Evolutionary conservation across 1,284 basidiomycete genomes (phyloP).

Genomic region (Irpex lacteus): DNA sequence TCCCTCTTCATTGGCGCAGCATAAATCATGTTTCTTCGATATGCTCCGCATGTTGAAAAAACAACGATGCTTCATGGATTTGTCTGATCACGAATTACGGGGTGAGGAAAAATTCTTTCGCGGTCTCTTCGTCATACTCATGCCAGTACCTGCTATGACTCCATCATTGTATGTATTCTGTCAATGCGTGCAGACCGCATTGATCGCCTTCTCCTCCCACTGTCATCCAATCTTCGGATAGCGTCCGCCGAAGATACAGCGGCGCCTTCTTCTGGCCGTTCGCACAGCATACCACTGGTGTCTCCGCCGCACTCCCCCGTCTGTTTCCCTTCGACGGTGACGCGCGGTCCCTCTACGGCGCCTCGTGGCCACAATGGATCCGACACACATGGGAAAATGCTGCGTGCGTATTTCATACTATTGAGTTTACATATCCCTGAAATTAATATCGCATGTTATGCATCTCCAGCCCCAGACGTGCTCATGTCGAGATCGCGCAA

Average conservation of each 20-base stretch:
- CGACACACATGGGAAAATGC: conserved; percentile 6
- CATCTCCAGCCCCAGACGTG: conserved; percentile 12
- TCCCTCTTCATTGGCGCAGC: conserved; percentile 6
- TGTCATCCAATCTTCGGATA: conserved; percentile 11
- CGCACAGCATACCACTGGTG: background rate
- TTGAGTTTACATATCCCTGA: background rate
- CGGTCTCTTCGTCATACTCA: background rate
- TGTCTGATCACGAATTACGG: conserved; percentile 9
- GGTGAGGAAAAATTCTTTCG: conserved; percentile 6
- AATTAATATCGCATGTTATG: background rate
- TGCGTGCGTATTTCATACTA: conserved; percentile 4
- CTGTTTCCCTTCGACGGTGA: background rate
- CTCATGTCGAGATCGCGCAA: conserved; percentile 5
- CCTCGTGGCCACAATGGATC: background rate
- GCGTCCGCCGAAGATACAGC: conserved; percentile 9
- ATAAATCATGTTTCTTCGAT: conserved; percentile 15
- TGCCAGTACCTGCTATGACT: background rate
- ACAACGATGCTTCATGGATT: conserved; percentile 10
- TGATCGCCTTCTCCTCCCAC: conserved; percentile 14
- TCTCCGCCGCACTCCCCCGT: background rate
- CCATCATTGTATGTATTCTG: background rate
- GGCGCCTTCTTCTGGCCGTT: background rate
- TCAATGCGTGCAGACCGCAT: conserved; percentile 11
- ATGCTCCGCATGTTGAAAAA: conserved; percentile 14
- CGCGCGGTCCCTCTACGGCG: background rate